These are phyloP conservation scores for Podospora anserina DNA, from an alignment of 495 filamentous ascomycete genomes.

Conservation along the genomic window DNA sequence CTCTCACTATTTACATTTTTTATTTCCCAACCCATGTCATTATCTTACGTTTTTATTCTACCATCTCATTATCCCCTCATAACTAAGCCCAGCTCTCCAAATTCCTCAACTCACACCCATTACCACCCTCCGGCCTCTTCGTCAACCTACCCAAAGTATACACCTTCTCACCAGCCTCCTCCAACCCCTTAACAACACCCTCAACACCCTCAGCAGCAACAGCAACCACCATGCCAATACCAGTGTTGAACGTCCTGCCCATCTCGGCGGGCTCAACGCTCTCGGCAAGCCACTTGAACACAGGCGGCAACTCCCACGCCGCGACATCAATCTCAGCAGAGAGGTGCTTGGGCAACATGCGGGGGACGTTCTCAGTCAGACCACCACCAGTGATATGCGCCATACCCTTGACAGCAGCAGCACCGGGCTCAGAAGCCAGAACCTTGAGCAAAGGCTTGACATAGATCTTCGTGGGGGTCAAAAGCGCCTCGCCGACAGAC, in stretches of 20 bases:
- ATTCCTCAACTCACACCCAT: conserved; percentile 66
- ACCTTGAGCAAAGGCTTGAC: conserved; percentile 68
- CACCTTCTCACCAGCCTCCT: conserved; percentile 69
- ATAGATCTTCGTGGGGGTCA: conserved; percentile 80
- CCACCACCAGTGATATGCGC: conserved; percentile 96
- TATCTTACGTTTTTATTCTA: background rate
- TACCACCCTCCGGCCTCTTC: conserved; percentile 46
- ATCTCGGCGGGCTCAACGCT: conserved; percentile 73
- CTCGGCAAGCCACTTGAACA: conserved; percentile 81
- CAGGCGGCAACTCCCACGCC: conserved; percentile 65
- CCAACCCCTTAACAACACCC: conserved; percentile 51
- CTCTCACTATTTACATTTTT: background rate
- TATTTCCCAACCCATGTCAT: background rate
- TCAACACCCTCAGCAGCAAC: conserved; percentile 58
- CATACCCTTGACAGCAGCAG: conserved; percentile 69
- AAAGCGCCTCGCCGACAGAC: conserved; percentile 66
- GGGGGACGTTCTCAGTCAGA: conserved; percentile 84
- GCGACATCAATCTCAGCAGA: conserved; percentile 72
- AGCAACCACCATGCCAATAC: conserved; percentile 87
- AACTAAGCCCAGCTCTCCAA: conserved; percentile 63
- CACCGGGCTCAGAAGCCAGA: conserved; percentile 35
- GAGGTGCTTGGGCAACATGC: conserved; percentile 78
- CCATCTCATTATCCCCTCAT: background rate
- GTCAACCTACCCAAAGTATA: conserved; percentile 70
- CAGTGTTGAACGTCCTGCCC: conserved; percentile 88